Conservation (phyloP, 179 eudicot species). For the Beta lomatogona region DNA sequence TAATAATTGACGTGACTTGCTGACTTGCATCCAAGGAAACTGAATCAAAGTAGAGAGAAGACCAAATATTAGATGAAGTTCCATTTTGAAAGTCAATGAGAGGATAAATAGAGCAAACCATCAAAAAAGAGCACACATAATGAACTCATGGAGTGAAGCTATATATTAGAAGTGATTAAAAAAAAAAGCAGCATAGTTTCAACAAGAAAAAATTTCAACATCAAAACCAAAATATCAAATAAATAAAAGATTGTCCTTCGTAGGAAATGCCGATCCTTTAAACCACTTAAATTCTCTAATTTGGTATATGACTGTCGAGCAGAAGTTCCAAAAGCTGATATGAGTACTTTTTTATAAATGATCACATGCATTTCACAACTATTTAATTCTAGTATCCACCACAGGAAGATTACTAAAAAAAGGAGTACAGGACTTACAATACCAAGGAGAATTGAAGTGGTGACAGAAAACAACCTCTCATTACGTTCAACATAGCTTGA, state of each 20-base stretch:
- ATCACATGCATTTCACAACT: not conserved
- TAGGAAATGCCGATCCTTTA: not conserved
- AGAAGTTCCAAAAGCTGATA: constrained; percentile 6
- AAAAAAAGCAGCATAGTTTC: not conserved
- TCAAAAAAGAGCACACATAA: not conserved
- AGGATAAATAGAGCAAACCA: not conserved
- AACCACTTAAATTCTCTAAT: not conserved
- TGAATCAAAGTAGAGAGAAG: constrained; percentile 35
- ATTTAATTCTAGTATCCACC: not conserved
- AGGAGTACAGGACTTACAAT: constrained; percentile 34
- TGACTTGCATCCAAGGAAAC: constrained; percentile 97
- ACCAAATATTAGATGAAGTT: not conserved
- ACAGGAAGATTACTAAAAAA: not conserved
- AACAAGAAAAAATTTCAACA: not conserved
- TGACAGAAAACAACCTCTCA: constrained; percentile 35
- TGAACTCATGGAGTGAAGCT: not conserved
- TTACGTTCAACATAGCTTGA: constrained; percentile 40
- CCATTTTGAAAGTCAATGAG: not conserved
- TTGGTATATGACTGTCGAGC: not conserved
- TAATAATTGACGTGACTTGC: constrained; percentile 72
- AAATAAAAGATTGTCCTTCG: not conserved
- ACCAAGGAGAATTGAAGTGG: constrained; percentile 44
- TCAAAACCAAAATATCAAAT: not conserved
- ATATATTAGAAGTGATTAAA: too few relatives aligned
- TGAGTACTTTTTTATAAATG: not conserved